Conservation (phyloP, 2,329 filamentous ascomycete species). For the Orbilia javanica region DNA sequence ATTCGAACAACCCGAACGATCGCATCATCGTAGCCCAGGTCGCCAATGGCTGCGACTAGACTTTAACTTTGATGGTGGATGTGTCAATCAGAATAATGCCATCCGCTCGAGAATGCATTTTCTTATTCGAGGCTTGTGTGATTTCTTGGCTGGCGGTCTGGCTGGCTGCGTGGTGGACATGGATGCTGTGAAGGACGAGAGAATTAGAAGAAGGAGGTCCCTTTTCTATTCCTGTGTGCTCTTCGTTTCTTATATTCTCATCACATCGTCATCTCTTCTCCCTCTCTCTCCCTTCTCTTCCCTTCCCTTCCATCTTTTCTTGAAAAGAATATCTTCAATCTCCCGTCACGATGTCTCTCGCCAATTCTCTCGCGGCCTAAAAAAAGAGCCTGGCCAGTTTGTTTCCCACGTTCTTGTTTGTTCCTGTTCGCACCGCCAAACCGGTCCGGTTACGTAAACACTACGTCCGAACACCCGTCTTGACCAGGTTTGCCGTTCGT, state of each 20-base stretch:
- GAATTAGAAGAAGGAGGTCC: conserved; percentile 2
- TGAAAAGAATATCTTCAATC: not conserved
- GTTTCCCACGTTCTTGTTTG: not conserved
- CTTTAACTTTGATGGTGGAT: not conserved
- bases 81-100: not conserved
- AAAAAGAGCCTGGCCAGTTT: not conserved
- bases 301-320: not conserved
- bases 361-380: not conserved
- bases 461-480: conserved; percentile 4
- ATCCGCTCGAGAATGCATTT: conserved; percentile 20
- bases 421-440: not conserved
- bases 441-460: conserved; percentile 34
- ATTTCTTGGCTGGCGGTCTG: conserved; percentile 4
- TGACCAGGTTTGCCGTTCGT: not conserved
- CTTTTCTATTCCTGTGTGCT: not conserved
- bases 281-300: not conserved
- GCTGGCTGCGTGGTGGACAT: not conserved
- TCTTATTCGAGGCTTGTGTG: conserved; percentile 6
- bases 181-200: conserved; percentile 5
- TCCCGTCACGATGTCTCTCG: not conserved
- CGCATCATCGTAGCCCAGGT: conserved; percentile 26
- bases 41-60: no score
- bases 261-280: not conserved
- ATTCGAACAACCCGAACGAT: conserved; percentile 19
- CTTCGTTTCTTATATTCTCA: not conserved